These are phyloP conservation scores for Conticribra guillardii DNA, from an alignment of 108 stramenopile species.

Conservation along the genomic window DNA sequence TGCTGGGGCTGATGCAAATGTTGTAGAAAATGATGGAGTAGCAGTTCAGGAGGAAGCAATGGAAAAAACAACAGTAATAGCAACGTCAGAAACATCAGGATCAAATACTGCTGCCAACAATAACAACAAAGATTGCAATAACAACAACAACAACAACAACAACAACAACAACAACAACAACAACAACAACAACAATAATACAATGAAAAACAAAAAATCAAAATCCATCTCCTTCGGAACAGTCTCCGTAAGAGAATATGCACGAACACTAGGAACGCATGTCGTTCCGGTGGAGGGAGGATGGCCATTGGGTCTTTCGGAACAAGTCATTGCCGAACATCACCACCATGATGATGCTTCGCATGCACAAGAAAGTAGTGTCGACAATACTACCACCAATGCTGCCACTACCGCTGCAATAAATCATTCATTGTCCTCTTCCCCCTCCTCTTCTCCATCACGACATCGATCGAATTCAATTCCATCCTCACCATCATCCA, in stretches of 20 bases:
- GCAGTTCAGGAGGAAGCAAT: too few relatives aligned
- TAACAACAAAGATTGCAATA: too few relatives aligned
- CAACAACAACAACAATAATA: constrained; percentile 8
- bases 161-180: not conserved
- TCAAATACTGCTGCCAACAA: too few relatives aligned
- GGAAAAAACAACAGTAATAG: too few relatives aligned
- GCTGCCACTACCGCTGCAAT: too few relatives aligned
- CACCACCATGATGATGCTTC: constrained; percentile 3
- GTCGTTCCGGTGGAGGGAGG: constrained; percentile 81
- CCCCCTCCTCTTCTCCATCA: too few relatives aligned
- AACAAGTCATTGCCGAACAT: constrained; percentile 24
- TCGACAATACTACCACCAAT: too few relatives aligned
- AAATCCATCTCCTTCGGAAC: constrained; percentile 56
- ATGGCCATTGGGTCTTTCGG: constrained; percentile 79
- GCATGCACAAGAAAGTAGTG: too few relatives aligned
- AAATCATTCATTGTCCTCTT: too few relatives aligned
- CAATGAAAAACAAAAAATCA: constrained; percentile 3
- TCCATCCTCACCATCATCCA: not conserved
- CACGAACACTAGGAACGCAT: constrained; percentile 60
- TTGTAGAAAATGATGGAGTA: too few relatives aligned
- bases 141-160: not conserved
- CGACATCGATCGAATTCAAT: not conserved
- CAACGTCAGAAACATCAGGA: too few relatives aligned
- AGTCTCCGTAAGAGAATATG: constrained; percentile 46
- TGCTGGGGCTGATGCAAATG: too few relatives aligned